These are phyloP conservation scores for Cocos nucifera DNA, from an alignment of 176 grass and related monocot species.

Conservation along the genomic window DNA sequence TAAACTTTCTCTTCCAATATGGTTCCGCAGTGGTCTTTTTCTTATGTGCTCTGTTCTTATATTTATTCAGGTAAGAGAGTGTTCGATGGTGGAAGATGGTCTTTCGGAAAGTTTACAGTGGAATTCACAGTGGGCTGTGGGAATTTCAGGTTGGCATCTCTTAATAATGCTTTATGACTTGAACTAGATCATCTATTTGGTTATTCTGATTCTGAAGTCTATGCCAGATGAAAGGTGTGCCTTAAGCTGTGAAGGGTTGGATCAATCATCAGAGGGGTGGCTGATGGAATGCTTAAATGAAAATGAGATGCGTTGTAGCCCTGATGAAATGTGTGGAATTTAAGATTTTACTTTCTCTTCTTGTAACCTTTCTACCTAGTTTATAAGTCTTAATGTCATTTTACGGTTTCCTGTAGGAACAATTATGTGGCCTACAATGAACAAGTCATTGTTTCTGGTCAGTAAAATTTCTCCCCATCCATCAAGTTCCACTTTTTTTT, in stretches of 20 bases:
- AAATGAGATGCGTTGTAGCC: conserved; percentile 22
- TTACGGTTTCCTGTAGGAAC: conserved; percentile 37
- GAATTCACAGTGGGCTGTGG: conserved; percentile 38
- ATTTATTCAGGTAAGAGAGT: conserved; percentile 38
- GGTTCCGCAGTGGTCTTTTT: not conserved
- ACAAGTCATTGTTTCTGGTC: conserved; percentile 36
- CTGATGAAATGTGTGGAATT: conserved; percentile 49
- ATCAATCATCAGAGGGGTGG: conserved; percentile 72
- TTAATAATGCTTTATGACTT: not conserved
- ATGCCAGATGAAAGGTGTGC: conserved; percentile 49
- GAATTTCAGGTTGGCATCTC: conserved; percentile 44
- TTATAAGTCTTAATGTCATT: conserved; percentile 11
- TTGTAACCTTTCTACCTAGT: not conserved
- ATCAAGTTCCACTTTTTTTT: not conserved
- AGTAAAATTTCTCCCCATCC: conserved; percentile 9
- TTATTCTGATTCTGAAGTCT: conserved; percentile 19
- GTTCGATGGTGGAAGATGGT: conserved; percentile 44
- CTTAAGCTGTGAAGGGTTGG: conserved; percentile 46
- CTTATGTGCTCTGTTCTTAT: not conserved
- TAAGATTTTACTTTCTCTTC: not conserved
- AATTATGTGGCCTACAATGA: conserved; percentile 26
- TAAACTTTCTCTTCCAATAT: not conserved
- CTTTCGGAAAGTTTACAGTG: conserved; percentile 47
- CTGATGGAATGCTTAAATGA: conserved; percentile 65
- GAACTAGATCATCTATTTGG: too few species aligned